Evolutionary conservation across 2,329 filamentous ascomycete genomes (phyloP).

Genomic region (Trichoderma semiorbis): DNA sequence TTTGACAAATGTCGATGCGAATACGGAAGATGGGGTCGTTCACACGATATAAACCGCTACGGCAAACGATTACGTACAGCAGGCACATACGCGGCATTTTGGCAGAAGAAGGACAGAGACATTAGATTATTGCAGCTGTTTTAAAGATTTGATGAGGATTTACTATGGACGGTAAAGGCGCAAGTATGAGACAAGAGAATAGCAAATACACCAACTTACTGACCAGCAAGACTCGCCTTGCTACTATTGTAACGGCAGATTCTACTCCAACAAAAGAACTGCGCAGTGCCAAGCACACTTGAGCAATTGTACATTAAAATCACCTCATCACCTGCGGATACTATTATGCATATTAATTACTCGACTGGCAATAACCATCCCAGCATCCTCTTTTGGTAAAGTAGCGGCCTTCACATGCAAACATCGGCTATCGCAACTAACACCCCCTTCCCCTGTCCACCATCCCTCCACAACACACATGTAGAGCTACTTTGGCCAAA

Average conservation of each 20-base stretch:
- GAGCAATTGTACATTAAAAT: not conserved
- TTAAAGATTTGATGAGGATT: not conserved
- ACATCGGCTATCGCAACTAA: not conserved
- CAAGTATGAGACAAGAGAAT: not conserved
- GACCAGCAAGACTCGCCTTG: not conserved
- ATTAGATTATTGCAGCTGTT: not conserved
- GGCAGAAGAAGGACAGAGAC: not conserved
- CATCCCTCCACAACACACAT: not conserved
- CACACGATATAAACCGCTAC: not conserved
- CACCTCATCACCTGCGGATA: constrained; percentile 1
- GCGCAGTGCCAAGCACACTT: not conserved
- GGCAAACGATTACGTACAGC: not conserved
- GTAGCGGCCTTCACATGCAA: not conserved
- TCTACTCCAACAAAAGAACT: not conserved
- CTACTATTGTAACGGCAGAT: not conserved
- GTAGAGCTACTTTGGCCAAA: not conserved
- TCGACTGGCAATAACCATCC: not conserved
- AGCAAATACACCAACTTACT: not conserved
- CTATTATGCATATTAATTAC: not conserved
- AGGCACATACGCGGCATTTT: not conserved
- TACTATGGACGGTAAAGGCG: not conserved
- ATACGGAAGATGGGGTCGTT: not conserved
- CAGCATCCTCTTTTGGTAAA: not conserved
- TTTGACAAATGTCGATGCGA: not conserved
- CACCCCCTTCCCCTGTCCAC: not conserved